Percentiles rank a stretch among this genome's conserved stretches.
These are phyloP conservation scores for Phaffomyces thermotolerans DNA, from an alignment of 805 yeast species.

Conservation along the genomic window DNA sequence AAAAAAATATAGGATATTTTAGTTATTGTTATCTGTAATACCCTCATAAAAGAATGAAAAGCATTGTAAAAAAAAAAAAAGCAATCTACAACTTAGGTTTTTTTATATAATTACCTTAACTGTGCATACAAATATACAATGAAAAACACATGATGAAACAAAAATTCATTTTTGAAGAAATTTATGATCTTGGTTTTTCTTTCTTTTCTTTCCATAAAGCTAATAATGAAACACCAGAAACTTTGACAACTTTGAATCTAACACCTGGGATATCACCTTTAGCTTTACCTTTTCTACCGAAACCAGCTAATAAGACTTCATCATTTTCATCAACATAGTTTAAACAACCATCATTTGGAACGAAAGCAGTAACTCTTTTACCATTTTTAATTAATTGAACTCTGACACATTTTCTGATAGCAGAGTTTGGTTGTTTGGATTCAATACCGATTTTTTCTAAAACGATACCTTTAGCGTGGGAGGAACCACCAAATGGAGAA, in stretches of 20 bases:
- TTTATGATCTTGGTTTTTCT: slow-evolving; percentile 99
- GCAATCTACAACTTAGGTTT: neutral
- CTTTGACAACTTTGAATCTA: slow-evolving; percentile 99
- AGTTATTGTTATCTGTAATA: too few relatives aligned
- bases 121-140: slow-evolving; percentile 25
- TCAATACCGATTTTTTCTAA: slow-evolving; percentile 99
- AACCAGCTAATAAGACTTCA: slow-evolving; percentile 99
- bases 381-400: slow-evolving; percentile 99
- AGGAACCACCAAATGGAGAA: slow-evolving; percentile 99
- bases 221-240: slow-evolving; percentile 98
- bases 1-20: too few relatives aligned
- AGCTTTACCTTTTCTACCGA: slow-evolving; percentile 99
- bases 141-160: slow-evolving; percentile 9
- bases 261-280: slow-evolving; percentile 99
- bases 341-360: slow-evolving; percentile 99
- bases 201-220: slow-evolving; percentile 99
- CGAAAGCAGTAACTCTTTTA: slow-evolving; percentile 99
- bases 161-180: slow-evolving; percentile 5
- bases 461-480: slow-evolving; percentile 99
- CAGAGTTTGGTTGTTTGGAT: slow-evolving; percentile 99
- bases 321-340: slow-evolving; percentile 99
- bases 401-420: slow-evolving; percentile 99
- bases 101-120: slow-evolving; percentile 14
- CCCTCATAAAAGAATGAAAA: too few relatives aligned
- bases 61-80: too few relatives aligned